Conservation (phyloP, 2,329 filamentous ascomycete species). For the Monosporascus cannonballus region DNA sequence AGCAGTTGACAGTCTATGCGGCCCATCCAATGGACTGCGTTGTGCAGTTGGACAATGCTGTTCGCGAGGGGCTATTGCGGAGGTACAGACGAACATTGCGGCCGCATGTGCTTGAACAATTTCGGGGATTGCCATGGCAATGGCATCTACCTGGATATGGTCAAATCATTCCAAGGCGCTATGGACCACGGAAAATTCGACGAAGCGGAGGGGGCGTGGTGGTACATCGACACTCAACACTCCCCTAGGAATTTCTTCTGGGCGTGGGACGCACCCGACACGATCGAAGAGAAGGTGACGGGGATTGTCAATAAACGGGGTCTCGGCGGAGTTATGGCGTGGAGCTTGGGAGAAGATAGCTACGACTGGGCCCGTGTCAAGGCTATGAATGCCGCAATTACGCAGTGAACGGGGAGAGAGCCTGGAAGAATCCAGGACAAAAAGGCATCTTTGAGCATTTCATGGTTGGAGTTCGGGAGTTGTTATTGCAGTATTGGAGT, state of each 20-base stretch:
- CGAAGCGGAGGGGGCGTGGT: neutral
- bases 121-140: neutral
- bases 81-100: neutral
- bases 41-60: neutral
- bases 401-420: neutral
- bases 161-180: constrained; percentile 6
- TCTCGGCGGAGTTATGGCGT: constrained; percentile 47
- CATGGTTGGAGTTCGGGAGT: too few relatives aligned
- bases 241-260: constrained; percentile 35
- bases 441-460: too few relatives aligned
- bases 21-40: neutral
- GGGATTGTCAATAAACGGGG: constrained; percentile 34
- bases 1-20: neutral
- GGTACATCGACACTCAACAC: constrained; percentile 3
- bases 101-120: neutral
- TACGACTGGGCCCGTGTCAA: constrained; percentile 36
- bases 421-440: too few relatives aligned
- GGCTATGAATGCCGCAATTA: constrained; percentile 23
- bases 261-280: constrained; percentile 48
- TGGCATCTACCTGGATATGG: neutral
- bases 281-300: constrained; percentile 41
- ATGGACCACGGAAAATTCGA: neutral
- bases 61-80: neutral
- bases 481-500: too few relatives aligned
- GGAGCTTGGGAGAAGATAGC: constrained; percentile 46